phyloP scores from a whole-genome alignment of 2,329 filamentous ascomycete genomes.

The Colletotrichum scovillei region DNA sequence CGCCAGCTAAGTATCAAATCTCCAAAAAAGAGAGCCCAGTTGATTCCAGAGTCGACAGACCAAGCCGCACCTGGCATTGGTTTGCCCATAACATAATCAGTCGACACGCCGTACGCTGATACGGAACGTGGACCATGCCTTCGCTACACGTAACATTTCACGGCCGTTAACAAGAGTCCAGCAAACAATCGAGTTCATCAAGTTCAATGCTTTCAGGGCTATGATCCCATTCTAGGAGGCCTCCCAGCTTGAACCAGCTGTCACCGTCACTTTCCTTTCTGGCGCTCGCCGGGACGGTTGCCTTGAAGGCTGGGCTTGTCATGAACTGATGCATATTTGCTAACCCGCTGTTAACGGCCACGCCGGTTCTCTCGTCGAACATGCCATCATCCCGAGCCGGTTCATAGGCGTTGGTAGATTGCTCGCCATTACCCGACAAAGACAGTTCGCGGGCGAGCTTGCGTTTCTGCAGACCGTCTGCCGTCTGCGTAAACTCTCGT shows the following conservation, averaged over 20 bases:
- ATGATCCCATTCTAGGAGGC: conserved; percentile 68
- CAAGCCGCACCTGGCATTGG: neutral
- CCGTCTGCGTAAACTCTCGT: conserved; percentile 96
- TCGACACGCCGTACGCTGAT: neutral
- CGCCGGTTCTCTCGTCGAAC: conserved; percentile 59
- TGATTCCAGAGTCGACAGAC: neutral
- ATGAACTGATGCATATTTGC: conserved; percentile 55
- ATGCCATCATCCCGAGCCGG: conserved; percentile 62
- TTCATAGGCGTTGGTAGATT: conserved; percentile 52
- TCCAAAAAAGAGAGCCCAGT: neutral
- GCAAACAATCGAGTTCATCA: conserved; percentile 90
- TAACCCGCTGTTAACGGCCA: conserved; percentile 35
- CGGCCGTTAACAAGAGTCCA: conserved; percentile 74
- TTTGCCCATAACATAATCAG: neutral
- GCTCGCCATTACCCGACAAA: conserved; percentile 43
- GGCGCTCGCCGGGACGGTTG: conserved; percentile 43
- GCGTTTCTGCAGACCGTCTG: conserved; percentile 80
- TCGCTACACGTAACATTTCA: conserved; percentile 18
- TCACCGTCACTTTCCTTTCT: conserved; percentile 55
- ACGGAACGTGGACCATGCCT: neutral
- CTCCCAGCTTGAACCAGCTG: conserved; percentile 57
- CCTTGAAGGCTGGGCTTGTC: conserved; percentile 67
- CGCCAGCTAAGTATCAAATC: neutral
- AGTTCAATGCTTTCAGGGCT: conserved; percentile 92
- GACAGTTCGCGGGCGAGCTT: conserved; percentile 64